phyloP scores from a whole-genome alignment of 2,329 filamentous ascomycete genomes.

The Macrophomina pseudophaseolina region DNA sequence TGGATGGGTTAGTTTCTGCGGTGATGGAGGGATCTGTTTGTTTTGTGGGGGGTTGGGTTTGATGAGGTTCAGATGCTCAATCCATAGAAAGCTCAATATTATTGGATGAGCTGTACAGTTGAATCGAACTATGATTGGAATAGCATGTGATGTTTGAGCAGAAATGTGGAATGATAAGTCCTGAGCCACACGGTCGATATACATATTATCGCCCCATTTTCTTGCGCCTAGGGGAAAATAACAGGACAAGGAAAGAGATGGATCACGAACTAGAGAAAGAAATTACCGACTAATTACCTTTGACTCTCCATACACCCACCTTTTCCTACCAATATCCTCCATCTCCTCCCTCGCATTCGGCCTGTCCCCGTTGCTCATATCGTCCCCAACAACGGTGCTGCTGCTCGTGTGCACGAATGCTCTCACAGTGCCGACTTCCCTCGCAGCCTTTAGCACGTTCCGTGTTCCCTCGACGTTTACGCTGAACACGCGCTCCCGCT shows the following conservation, averaged over 20 bases:
- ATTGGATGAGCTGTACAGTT: not conserved
- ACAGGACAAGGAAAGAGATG: too few species aligned
- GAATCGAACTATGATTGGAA: too few species aligned
- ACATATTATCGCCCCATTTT: too few species aligned
- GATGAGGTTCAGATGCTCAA: not conserved
- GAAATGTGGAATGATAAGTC: too few species aligned
- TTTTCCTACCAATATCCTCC: slow-evolving; percentile 71
- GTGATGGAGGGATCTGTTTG: not conserved
- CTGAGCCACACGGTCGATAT: too few species aligned
- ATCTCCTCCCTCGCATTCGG: slow-evolving; percentile 82
- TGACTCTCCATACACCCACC: slow-evolving; percentile 83
- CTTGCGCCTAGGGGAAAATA: too few species aligned
- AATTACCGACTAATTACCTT: slow-evolving; percentile 53
- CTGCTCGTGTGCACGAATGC: slow-evolving; percentile 91
- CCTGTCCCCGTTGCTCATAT: slow-evolving; percentile 69
- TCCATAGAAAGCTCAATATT: not conserved
- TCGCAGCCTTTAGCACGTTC: slow-evolving; percentile 76
- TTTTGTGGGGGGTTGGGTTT: not conserved
- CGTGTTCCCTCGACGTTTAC: slow-evolving; percentile 89
- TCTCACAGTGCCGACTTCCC: slow-evolving; percentile 69
- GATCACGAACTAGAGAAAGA: too few species aligned
- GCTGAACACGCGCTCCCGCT: slow-evolving; percentile 68
- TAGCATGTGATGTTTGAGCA: too few species aligned
- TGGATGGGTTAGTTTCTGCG: slow-evolving; percentile 30
- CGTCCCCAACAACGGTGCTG: slow-evolving; percentile 85